Percentiles rank a stretch among this genome's conserved stretches.
phyloP scores from a whole-genome alignment of 2,329 filamentous ascomycete species.

The Botrytis hyacinthi region DNA sequence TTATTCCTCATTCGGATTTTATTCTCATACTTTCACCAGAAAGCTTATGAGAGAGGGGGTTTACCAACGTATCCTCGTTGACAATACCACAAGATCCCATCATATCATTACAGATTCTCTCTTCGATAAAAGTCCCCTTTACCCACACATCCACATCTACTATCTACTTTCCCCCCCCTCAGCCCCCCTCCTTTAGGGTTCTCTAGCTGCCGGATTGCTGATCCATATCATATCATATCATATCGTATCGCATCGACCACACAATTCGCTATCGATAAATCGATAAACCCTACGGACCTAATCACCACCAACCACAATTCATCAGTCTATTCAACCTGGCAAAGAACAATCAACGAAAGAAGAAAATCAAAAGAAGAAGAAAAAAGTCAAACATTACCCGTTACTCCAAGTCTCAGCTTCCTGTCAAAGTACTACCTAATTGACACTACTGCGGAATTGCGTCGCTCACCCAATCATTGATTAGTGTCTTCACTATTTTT shows the following conservation, averaged over 20 bases:
- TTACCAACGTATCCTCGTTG: slow-evolving; percentile 11
- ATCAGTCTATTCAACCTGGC: slow-evolving; percentile 4
- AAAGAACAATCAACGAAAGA: neutral
- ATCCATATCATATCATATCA: slow-evolving; percentile 12
- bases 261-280: slow-evolving; percentile 14
- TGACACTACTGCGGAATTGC: slow-evolving; percentile 6
- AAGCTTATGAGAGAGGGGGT: neutral
- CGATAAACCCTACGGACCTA: slow-evolving; percentile 11
- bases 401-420: slow-evolving; percentile 16
- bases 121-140: neutral
- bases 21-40: neutral
- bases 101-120: slow-evolving; percentile 10
- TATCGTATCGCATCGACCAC: slow-evolving; percentile 13
- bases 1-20: slow-evolving; percentile 1
- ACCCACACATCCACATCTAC: slow-evolving; percentile 8
- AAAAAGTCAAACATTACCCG: neutral
- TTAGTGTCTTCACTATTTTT: slow-evolving; percentile 1
- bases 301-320: slow-evolving; percentile 3
- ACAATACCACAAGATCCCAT: neutral
- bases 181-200: slow-evolving; percentile 2
- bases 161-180: neutral
- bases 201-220: slow-evolving; percentile 12
- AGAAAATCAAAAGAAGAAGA: neutral
- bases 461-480: neutral
- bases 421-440: neutral